These are phyloP conservation scores for Aschersonia sp. DNA, from an alignment of 2,329 filamentous ascomycete species.

Conservation along the genomic window DNA sequence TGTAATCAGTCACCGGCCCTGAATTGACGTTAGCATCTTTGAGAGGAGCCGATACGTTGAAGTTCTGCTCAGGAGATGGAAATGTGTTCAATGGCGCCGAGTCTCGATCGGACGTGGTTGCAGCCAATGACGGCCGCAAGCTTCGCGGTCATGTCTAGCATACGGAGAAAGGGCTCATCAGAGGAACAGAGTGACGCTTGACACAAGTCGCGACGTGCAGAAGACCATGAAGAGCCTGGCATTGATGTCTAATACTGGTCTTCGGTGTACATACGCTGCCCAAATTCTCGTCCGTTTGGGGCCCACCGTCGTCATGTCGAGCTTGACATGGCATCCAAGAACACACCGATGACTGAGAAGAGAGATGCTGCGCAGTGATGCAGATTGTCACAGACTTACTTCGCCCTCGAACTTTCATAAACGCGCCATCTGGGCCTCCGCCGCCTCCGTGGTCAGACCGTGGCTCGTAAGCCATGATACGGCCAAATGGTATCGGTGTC, in stretches of 20 bases:
- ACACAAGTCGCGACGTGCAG: too few species aligned
- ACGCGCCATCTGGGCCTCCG: conserved; percentile 27
- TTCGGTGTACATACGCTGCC: not conserved
- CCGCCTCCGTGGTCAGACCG: conserved; percentile 31
- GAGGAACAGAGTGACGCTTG: too few species aligned
- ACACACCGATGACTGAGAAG: too few species aligned
- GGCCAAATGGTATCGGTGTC: not conserved
- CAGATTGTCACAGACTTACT: conserved; percentile 23
- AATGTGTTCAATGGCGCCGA: too few species aligned
- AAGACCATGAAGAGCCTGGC: not conserved
- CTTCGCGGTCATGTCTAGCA: too few species aligned
- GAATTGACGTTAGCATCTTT: conserved; percentile 7
- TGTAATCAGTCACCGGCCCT: conserved; percentile 91
- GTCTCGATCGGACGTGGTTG: too few species aligned
- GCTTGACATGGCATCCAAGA: not conserved
- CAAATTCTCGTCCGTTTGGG: not conserved
- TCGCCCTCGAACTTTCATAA: conserved; percentile 34
- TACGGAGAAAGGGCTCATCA: too few species aligned
- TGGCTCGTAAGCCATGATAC: conserved; percentile 38
- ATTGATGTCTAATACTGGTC: not conserved
- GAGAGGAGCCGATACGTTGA: not conserved
- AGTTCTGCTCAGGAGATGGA: too few species aligned
- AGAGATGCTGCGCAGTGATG: too few species aligned
- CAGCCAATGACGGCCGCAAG: too few species aligned
- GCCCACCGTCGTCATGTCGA: not conserved